phyloP scores from a whole-genome alignment of 495 filamentous ascomycete genomes.

The Neurospora sp. region DNA sequence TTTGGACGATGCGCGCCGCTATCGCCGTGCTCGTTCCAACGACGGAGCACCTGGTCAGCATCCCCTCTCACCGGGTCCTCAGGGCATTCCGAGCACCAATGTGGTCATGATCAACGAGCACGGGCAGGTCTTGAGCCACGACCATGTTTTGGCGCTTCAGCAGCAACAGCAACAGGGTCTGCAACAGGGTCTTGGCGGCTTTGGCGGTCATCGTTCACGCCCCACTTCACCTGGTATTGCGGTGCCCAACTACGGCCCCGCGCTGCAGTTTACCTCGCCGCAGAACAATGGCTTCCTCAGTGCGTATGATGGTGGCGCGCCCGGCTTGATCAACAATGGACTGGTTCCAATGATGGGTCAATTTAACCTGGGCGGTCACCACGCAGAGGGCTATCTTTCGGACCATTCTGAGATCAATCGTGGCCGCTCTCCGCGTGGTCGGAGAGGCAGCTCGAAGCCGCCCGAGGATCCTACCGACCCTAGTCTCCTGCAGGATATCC shows the following conservation, averaged over 20 bases:
- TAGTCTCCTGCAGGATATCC: constrained; percentile 84
- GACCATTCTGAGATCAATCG: constrained; percentile 86
- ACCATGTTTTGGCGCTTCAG: constrained; percentile 81
- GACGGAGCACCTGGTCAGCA: constrained; percentile 53
- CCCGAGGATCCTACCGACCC: constrained; percentile 96
- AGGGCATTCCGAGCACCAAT: constrained; percentile 49
- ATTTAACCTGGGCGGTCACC: constrained; percentile 53
- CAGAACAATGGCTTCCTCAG: constrained; percentile 94
- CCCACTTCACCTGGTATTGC: constrained; percentile 87
- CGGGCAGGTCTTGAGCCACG: constrained; percentile 73
- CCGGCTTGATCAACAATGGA: constrained; percentile 58
- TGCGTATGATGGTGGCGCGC: constrained; percentile 69
- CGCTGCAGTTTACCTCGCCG: constrained; percentile 71
- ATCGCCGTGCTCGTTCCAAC: constrained; percentile 80
- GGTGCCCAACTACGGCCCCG: constrained; percentile 58
- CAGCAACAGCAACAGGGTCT: constrained; percentile 33
- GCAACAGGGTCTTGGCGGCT: constrained; percentile 53
- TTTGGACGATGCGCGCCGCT: constrained; percentile 90
- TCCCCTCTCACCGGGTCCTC: constrained; percentile 36
- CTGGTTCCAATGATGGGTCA: constrained; percentile 62
- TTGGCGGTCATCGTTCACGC: constrained; percentile 75
- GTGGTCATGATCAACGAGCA: constrained; percentile 86
- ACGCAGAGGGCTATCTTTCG: constrained; percentile 76
- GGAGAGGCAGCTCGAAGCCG: constrained; percentile 90
- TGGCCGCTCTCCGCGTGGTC: constrained; percentile 84